Evolutionary conservation across 441 rosid species (phyloP).

Genomic region (Populus tomentosa): DNA sequence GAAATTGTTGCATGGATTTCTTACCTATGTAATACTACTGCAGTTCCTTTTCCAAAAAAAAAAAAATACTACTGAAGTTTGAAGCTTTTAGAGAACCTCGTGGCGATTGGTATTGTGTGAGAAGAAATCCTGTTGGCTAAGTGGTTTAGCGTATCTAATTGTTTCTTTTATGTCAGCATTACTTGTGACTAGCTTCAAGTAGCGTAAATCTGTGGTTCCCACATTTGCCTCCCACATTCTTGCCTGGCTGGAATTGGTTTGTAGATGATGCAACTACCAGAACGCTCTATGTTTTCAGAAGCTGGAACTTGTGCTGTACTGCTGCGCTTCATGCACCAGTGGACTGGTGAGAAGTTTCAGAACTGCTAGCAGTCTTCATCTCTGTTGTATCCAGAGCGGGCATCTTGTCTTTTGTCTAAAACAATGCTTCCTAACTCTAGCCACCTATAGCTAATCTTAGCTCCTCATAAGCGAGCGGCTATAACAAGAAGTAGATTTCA

Average conservation of each 20-base stretch:
- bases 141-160: neutral
- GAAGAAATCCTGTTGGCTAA: neutral
- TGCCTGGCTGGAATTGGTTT: neutral
- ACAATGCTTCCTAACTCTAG: neutral
- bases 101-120: too few species aligned
- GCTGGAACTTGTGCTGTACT: neutral
- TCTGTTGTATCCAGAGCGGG: neutral
- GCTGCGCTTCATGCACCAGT: neutral
- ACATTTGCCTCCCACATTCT: neutral
- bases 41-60: too few species aligned
- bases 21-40: too few species aligned
- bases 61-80: too few species aligned
- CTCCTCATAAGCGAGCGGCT: neutral
- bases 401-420: neutral
- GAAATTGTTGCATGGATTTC: neutral
- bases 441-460: neutral
- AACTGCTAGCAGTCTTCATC: neutral
- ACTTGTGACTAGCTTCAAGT: neutral
- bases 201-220: neutral
- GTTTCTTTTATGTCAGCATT: neutral
- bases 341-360: neutral
- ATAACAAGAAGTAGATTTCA: neutral
- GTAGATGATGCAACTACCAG: neutral
- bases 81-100: too few species aligned
- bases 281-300: neutral